phyloP scores from a whole-genome alignment of 2,329 filamentous ascomycete genomes.

The Cephalotrichum gorgonifer region DNA sequence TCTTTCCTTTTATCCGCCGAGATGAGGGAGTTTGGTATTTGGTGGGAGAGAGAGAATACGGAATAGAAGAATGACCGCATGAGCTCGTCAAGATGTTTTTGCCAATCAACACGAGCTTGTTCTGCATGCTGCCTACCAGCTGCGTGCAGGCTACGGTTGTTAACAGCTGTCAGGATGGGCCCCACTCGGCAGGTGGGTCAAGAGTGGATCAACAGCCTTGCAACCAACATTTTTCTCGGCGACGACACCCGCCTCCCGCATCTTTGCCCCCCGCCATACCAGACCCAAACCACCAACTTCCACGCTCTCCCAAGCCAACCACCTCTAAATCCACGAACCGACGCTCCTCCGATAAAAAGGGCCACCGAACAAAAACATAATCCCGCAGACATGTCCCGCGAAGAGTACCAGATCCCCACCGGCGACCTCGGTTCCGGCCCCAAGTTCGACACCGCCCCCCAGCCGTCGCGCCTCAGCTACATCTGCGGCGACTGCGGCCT shows the following conservation, averaged over 20 bases:
- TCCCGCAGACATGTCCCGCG: slow-evolving; percentile 46
- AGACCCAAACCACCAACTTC: no score
- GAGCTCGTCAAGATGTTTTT: neutral
- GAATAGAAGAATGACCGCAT: neutral
- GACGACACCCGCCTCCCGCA: neutral
- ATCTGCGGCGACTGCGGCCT: slow-evolving; percentile 37
- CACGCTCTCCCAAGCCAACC: no score
- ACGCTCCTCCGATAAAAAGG: neutral
- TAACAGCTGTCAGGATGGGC: no score
- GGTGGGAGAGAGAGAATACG: neutral
- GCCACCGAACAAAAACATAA: neutral
- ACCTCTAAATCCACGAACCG: no score
- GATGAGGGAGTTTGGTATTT: no score
- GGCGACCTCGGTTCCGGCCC: slow-evolving; percentile 14
- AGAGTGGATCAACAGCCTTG: no score
- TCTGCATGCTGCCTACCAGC: neutral
- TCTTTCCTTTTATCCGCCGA: no score
- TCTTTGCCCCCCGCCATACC: neutral
- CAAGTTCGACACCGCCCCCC: slow-evolving; percentile 11
- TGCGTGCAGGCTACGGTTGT: no score
- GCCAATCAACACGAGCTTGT: neutral
- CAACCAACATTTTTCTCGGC: no score
- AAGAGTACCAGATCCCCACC: slow-evolving; percentile 67
- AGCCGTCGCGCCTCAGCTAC: slow-evolving; percentile 29
- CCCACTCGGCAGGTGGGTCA: no score